These are phyloP conservation scores for Albifimbria verrucaria DNA, from an alignment of 2,329 filamentous ascomycete species.

Conservation along the genomic window DNA sequence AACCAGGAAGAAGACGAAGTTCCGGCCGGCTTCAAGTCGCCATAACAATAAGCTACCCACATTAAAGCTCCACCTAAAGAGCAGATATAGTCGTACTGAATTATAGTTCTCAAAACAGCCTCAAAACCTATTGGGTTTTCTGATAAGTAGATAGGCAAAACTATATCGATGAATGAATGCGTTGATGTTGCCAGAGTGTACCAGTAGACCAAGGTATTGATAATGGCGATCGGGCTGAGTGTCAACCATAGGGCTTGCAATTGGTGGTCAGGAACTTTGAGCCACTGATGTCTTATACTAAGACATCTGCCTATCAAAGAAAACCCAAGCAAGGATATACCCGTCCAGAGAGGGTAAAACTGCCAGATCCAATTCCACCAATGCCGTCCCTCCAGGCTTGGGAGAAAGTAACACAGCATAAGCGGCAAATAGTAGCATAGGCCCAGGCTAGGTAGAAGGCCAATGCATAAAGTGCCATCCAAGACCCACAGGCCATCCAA, in stretches of 20 bases:
- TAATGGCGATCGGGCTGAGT: neutral
- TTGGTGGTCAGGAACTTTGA: neutral
- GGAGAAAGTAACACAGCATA: slow-evolving; percentile 15
- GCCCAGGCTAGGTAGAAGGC: slow-evolving; percentile 14
- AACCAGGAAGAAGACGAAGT: slow-evolving; percentile 1
- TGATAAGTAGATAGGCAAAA: slow-evolving; percentile 20
- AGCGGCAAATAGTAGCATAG: slow-evolving; percentile 16
- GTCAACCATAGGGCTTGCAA: neutral
- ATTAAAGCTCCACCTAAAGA: slow-evolving; percentile 12
- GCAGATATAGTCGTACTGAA: slow-evolving; percentile 26
- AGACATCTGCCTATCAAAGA: slow-evolving; percentile 1
- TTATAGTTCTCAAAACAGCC: slow-evolving; percentile 13
- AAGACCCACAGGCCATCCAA: slow-evolving; percentile 7
- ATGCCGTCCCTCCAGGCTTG: slow-evolving; percentile 15
- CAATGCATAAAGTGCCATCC: slow-evolving; percentile 6
- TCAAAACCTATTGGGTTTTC: slow-evolving; percentile 10
- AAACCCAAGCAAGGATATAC: slow-evolving; percentile 11
- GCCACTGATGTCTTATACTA: neutral
- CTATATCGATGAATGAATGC: slow-evolving; percentile 8
- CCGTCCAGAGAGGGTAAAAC: slow-evolving; percentile 22
- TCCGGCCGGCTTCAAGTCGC: slow-evolving; percentile 17
- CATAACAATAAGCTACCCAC: slow-evolving; percentile 20
- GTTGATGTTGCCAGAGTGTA: slow-evolving; percentile 9
- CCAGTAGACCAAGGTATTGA: slow-evolving; percentile 16
- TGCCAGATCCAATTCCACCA: slow-evolving; percentile 31